A percentile compares a stretch with the other conserved stretches of the same genome.
Conservation (phyloP, 148 eudicot genomes). For the Chenopodium album region DNA sequence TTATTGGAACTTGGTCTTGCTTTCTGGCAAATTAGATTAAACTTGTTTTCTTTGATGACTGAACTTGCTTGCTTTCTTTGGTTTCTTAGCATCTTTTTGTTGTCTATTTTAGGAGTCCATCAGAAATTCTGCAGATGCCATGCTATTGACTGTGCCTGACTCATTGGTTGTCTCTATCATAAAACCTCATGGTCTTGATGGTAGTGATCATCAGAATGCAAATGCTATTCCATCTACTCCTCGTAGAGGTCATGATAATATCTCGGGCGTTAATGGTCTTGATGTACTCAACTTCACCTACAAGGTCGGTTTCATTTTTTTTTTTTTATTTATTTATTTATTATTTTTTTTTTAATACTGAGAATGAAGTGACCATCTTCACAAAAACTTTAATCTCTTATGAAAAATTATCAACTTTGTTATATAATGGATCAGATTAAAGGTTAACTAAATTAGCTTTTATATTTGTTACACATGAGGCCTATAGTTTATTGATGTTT, state of each 20-base stretch:
- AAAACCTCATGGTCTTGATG: conserved; percentile 43
- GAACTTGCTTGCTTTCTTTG: conserved; percentile 11
- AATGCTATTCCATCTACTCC: conserved; percentile 48
- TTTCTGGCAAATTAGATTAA: background rate
- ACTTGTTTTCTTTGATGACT: background rate
- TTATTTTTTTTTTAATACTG: conserved; percentile 8
- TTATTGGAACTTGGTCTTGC: background rate
- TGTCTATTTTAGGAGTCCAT: conserved; percentile 72
- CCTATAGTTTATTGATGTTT: background rate
- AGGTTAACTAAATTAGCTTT: background rate
- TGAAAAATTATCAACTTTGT: background rate
- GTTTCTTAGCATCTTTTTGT: background rate
- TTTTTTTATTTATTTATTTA: background rate
- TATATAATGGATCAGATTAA: background rate
- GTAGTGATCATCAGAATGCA: conserved; percentile 45
- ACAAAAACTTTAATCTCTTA: no score
- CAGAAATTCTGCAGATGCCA: conserved; percentile 82
- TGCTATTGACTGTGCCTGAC: conserved; percentile 76
- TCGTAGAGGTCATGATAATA: conserved; percentile 56
- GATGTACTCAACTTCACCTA: conserved; percentile 81
- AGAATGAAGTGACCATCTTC: background rate
- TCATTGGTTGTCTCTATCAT: conserved; percentile 71
- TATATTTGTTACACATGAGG: background rate
- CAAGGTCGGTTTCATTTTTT: conserved; percentile 52
- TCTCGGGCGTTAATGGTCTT: conserved; percentile 70